Conservation (phyloP, 108 stramenopile species). For the Skeletonema tropicum region DNA sequence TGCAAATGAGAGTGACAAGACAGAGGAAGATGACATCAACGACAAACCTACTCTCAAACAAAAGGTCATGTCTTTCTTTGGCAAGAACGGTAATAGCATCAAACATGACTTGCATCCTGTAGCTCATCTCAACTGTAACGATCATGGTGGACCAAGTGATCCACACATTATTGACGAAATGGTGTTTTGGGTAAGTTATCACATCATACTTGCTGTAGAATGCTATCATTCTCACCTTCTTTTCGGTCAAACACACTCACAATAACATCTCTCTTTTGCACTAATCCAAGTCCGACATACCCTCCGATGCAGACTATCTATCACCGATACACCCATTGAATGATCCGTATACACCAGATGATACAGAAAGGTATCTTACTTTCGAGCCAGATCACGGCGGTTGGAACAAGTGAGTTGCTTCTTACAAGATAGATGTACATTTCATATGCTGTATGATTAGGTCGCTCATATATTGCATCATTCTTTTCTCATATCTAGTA, state of each 20-base stretch:
- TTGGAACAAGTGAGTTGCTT: constrained; percentile 21
- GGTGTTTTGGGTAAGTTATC: constrained; percentile 69
- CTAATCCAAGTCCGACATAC: constrained; percentile 51
- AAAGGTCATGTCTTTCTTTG: not conserved
- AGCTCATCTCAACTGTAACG: constrained; percentile 43
- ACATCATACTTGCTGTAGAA: no score
- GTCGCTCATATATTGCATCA: no score
- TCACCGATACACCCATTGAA: constrained; percentile 53
- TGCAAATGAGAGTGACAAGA: not conserved
- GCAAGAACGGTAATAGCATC: not conserved
- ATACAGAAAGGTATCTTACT: constrained; percentile 67
- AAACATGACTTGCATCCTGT: constrained; percentile 35
- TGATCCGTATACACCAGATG: constrained; percentile 28
- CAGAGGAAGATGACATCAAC: not conserved
- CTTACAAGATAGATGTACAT: no score
- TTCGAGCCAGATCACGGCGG: constrained; percentile 86
- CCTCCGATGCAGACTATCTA: constrained; percentile 55
- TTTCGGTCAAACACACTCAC: no score
- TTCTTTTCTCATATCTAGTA: not conserved
- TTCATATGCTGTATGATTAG: no score
- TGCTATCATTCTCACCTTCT: no score
- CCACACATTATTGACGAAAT: constrained; percentile 62
- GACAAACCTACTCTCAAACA: not conserved
- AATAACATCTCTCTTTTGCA: no score
- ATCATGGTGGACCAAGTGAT: constrained; percentile 53